Percentiles rank a stretch among this genome's conserved stretches.
Conservation (phyloP, 1,284 basidiomycete genomes). For the Marasmius fiardii region DNA sequence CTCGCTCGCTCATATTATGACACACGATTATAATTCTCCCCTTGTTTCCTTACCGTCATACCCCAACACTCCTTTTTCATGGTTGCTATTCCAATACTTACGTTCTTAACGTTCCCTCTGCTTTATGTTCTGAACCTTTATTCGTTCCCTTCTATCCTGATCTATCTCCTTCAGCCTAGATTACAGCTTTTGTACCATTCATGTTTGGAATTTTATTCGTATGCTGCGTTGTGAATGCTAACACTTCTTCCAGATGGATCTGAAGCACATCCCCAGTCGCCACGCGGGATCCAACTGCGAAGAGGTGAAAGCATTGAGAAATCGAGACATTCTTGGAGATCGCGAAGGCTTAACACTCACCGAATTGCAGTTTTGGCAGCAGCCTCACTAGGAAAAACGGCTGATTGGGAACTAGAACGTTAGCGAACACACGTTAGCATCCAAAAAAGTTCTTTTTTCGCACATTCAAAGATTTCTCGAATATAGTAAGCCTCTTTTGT, state of each 20-base stretch:
- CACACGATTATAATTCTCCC: conserved; percentile 1
- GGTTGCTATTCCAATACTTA: neutral
- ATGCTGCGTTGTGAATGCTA: conserved; percentile 93
- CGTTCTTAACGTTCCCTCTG: neutral
- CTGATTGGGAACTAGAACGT: conserved; percentile 34
- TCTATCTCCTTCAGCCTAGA: conserved; percentile 4
- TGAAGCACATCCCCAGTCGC: conserved; percentile 93
- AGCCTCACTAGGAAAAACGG: conserved; percentile 79
- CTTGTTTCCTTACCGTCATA: neutral
- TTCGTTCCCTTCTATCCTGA: neutral
- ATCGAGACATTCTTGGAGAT: conserved; percentile 9
- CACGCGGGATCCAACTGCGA: conserved; percentile 83
- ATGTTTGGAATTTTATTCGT: conserved; percentile 32
- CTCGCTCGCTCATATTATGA: neutral
- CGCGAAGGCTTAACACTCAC: conserved; percentile 34
- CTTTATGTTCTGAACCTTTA: neutral
- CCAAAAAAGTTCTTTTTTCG: conserved; percentile 17
- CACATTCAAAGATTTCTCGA: conserved; percentile 89
- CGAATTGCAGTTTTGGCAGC: conserved; percentile 93
- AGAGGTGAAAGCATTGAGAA: conserved; percentile 3
- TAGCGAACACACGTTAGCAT: conserved; percentile 9
- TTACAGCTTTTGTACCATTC: conserved; percentile 1
- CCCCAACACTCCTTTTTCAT: neutral
- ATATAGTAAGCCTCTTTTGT: conserved; percentile 99
- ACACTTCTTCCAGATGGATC: conserved; percentile 97